Evolutionary conservation across 75 land plant species (phyloP).

Genomic region (Larix kaempferi): DNA sequence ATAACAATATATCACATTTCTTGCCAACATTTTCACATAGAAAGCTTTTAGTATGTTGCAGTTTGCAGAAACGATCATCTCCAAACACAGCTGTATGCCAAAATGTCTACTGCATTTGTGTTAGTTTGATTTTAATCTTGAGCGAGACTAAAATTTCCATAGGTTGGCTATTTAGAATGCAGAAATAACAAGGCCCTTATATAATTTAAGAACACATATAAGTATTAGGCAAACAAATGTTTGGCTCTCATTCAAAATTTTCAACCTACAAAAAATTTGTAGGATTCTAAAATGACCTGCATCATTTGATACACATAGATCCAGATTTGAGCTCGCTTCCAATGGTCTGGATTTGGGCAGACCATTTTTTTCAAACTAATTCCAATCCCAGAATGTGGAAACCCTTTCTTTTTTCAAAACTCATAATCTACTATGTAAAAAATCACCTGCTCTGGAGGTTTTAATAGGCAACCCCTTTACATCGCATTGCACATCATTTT

Average conservation of each 20-base stretch:
- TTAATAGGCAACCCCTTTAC: conserved; percentile 23
- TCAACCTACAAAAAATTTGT: conserved; percentile 3
- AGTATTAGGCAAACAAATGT: background rate
- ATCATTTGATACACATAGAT: background rate
- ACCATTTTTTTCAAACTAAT: too few relatives aligned
- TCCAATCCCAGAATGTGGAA: background rate
- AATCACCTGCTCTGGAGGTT: conserved; percentile 9
- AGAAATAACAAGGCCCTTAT: background rate
- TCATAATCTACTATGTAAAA: conserved; percentile 11
- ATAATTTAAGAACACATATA: background rate
- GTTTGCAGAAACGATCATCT: too few relatives aligned
- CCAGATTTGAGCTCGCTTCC: too few relatives aligned
- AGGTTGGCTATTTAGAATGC: background rate
- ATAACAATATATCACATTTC: too few relatives aligned
- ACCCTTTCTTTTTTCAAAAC: background rate
- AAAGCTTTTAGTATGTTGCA: too few relatives aligned
- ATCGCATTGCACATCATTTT: conserved; percentile 2
- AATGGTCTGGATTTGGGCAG: too few relatives aligned
- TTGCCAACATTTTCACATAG: too few relatives aligned
- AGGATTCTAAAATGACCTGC: conserved; percentile 1
- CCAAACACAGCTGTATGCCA: background rate
- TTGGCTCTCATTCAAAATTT: conserved; percentile 10
- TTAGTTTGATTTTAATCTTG: background rate
- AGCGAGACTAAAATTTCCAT: background rate
- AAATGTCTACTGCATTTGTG: background rate